A percentile compares a stretch with the other conserved stretches of the same genome.
phyloP scores from a whole-genome alignment of 768 basidiomycete genomes.

The Mrakia gelida region DNA sequence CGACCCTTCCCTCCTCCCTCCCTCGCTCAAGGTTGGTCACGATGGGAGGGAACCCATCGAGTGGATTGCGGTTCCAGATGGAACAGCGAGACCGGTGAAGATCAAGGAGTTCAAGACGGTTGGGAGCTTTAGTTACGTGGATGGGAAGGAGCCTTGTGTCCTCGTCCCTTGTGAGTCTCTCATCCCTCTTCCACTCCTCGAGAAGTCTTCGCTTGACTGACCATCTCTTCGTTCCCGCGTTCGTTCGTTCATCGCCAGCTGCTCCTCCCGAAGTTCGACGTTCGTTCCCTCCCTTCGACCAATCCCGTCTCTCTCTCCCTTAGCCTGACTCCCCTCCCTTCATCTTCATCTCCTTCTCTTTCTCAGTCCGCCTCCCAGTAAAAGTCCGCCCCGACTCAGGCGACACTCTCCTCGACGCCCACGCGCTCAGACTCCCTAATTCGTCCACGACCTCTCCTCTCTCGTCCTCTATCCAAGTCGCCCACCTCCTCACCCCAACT shows the following conservation, averaged over 20 bases:
- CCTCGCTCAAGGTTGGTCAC: too few species aligned
- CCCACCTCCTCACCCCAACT: not conserved
- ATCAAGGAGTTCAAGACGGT: too few species aligned
- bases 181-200: too few species aligned
- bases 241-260: not conserved
- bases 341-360: too few species aligned
- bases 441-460: not conserved
- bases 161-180: too few species aligned
- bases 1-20: too few species aligned
- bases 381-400: not conserved
- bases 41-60: too few species aligned
- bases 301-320: not conserved
- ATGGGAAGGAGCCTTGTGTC: too few species aligned
- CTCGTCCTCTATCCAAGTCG: not conserved
- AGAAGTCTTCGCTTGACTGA: too few species aligned
- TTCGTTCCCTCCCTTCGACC: not conserved
- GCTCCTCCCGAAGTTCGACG: not conserved
- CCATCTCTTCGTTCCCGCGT: not conserved
- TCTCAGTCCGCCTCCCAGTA: not conserved
- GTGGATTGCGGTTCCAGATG: too few species aligned
- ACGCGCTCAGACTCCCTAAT: not conserved
- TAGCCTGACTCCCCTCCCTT: not conserved
- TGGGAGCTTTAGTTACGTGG: too few species aligned
- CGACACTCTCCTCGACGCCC: not conserved
- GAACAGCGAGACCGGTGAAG: too few species aligned